Evolutionary conservation across 371 early-diverging fungal species (phyloP).

Genomic region (Mucor circinelloides): DNA sequence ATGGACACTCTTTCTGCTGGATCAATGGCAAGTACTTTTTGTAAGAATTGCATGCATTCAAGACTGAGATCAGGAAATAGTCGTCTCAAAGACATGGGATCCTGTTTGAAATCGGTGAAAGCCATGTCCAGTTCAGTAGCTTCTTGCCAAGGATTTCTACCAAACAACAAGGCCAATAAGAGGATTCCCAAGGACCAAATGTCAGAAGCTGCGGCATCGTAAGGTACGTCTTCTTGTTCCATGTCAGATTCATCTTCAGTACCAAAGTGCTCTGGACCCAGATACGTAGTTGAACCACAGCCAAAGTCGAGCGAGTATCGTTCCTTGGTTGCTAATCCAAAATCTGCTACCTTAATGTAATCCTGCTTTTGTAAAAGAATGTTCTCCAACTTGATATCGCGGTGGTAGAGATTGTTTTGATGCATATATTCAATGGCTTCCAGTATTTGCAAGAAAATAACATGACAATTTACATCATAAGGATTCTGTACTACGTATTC

Average conservation of each 20-base stretch:
- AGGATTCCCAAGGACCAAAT: conserved; percentile 81
- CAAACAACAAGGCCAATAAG: conserved; percentile 71
- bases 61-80: conserved; percentile 53
- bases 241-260: conserved; percentile 24
- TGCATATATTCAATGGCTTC: conserved; percentile 60
- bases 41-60: neutral
- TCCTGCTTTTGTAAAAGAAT: conserved; percentile 55
- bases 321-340: conserved; percentile 80
- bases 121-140: conserved; percentile 55
- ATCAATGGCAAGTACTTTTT: conserved; percentile 11
- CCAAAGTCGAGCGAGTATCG: conserved; percentile 72
- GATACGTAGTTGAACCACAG: conserved; percentile 74
- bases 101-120: conserved; percentile 53
- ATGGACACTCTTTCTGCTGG: conserved; percentile 32
- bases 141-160: conserved; percentile 82
- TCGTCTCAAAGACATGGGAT: conserved; percentile 46
- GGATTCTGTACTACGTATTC: conserved; percentile 49
- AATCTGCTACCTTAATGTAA: conserved; percentile 77
- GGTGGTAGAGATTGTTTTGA: conserved; percentile 60
- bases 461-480: conserved; percentile 38
- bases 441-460: conserved; percentile 54
- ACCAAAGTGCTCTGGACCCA: conserved; percentile 64
- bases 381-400: conserved; percentile 83
- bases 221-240: conserved; percentile 32
- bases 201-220: conserved; percentile 71